Conservation (phyloP, 352 stramenopile species). For the Globisporangium solare region DNA sequence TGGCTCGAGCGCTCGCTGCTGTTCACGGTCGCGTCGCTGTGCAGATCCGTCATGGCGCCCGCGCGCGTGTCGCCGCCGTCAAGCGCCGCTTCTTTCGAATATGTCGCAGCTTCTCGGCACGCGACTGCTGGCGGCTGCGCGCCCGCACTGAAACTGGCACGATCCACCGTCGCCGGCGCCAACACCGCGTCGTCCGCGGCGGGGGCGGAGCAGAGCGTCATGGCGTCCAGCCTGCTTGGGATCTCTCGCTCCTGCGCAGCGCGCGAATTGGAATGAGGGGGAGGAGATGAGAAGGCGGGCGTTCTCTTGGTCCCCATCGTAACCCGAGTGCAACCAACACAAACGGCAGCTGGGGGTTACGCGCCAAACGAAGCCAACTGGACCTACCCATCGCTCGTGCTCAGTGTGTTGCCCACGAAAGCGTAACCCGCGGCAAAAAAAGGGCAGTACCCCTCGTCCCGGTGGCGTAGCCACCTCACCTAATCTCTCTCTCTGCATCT, state of each 20-base stretch:
- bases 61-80: not conserved
- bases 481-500: not conserved
- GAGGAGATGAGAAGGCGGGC: not conserved
- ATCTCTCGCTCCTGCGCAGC: too few relatives aligned
- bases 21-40: slow-evolving; percentile 12
- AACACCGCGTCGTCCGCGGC: not conserved
- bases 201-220: not conserved
- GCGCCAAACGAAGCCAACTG: not conserved
- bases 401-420: too few relatives aligned
- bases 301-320: slow-evolving; percentile 3
- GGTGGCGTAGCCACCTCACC: not conserved
- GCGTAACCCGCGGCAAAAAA: slow-evolving; percentile 2
- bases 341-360: slow-evolving; percentile 1
- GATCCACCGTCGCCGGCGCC: not conserved
- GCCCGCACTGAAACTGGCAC: not conserved
- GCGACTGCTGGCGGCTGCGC: not conserved
- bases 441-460: not conserved
- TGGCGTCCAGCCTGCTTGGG: not conserved
- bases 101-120: not conserved
- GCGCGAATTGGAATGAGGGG: slow-evolving; percentile 4
- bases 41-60: slow-evolving; percentile 3
- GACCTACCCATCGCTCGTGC: not conserved
- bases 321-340: slow-evolving; percentile 1
- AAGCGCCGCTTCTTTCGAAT: not conserved
- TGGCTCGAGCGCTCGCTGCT: slow-evolving; percentile 16